Conservation (phyloP, 1,139 yeast genomes). For the Tardiomyces blankii region DNA sequence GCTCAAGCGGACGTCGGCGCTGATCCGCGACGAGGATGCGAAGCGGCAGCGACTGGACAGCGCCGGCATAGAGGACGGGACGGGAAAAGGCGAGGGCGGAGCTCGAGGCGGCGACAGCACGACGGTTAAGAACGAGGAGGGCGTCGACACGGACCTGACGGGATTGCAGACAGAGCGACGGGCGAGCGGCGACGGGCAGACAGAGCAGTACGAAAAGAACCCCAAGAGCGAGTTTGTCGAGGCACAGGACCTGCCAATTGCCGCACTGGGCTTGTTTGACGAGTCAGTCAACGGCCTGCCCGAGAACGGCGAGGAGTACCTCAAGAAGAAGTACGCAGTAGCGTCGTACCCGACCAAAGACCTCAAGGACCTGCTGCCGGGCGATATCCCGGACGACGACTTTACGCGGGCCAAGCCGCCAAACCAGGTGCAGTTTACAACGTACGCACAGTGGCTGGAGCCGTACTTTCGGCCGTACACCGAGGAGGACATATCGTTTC, state of each 20-base stretch:
- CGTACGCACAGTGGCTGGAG: slow-evolving; percentile 78
- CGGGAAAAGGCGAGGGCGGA: slow-evolving; percentile 2
- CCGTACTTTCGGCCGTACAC: slow-evolving; percentile 67
- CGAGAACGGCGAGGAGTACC: slow-evolving; percentile 54
- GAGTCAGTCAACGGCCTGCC: slow-evolving; percentile 48
- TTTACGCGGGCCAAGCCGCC: slow-evolving; percentile 79
- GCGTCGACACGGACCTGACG: neutral
- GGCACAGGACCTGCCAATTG: slow-evolving; percentile 58
- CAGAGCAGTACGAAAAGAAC: slow-evolving; percentile 20
- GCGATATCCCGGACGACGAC: slow-evolving; percentile 77
- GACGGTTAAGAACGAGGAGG: slow-evolving; percentile 1
- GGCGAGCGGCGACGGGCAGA: slow-evolving; percentile 11
- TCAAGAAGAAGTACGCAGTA: slow-evolving; percentile 74
- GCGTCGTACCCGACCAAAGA: slow-evolving; percentile 80
- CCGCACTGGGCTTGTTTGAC: slow-evolving; percentile 60
- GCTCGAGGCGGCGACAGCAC: no score
- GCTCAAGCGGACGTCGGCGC: slow-evolving; percentile 9
- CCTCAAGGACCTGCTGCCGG: slow-evolving; percentile 68
- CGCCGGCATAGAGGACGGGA: slow-evolving; percentile 1
- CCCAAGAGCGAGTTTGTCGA: slow-evolving; percentile 73
- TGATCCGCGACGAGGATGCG: slow-evolving; percentile 10
- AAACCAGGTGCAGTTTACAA: slow-evolving; percentile 85
- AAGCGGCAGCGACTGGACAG: slow-evolving; percentile 1
- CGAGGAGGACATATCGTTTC: slow-evolving; percentile 71
- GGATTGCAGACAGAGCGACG: slow-evolving; percentile 1